Evolutionary conservation across 768 basidiomycete genomes (phyloP), one percentile per base, ranked within the genome.

Genomic region (Suillus fuscotomentosus): DNA sequence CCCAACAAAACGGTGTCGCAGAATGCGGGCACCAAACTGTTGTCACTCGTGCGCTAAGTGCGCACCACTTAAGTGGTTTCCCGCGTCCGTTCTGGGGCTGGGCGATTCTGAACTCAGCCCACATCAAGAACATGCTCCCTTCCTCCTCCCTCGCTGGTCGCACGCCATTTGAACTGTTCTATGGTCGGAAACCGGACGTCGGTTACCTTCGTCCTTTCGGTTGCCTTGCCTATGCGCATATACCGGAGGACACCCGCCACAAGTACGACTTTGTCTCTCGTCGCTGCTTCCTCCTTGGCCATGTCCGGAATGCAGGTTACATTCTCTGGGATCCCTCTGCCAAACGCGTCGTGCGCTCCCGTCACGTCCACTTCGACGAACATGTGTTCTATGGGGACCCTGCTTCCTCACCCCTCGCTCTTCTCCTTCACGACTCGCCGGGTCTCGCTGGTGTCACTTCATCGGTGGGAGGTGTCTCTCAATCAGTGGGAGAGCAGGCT

Each of bases 1-100:
- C 73, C 0, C 67, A 73, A 34, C 72, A 75, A 50, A 77, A 77
- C 59, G 70, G 73, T 11, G 61, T 74, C 15, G 71, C 75, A 2
- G 73, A 77, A 60, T 50, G 70, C 0, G 69, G 72, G 11, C 76
- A 76, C 41, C 68, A 73, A 2, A 76, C 73, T 0, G 61, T 71
- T 1, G 61, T 71, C 14, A 69, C 75, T 14, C 60, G 65, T 36
- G 70, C 68, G 0, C 68, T 71, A 1, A 69, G 75, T 0, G 71
- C 73, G 65, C 65, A 75, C 2, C 65, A 70, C 27, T 70, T 66
- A 17, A 61, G 67, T 17, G 50, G 66, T 0, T 50, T 76, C 4
- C 68, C 70, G 0, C 54, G 66, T 4, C 51, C 61, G 0, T 69
- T 76, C 31, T 77, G 75, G 76, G 60, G 62, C 0, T 59, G 69